Percentiles rank a stretch among this genome's conserved stretches.
Conservation (phyloP, 140 eudicot species). For the Stevia rebaudiana region DNA sequence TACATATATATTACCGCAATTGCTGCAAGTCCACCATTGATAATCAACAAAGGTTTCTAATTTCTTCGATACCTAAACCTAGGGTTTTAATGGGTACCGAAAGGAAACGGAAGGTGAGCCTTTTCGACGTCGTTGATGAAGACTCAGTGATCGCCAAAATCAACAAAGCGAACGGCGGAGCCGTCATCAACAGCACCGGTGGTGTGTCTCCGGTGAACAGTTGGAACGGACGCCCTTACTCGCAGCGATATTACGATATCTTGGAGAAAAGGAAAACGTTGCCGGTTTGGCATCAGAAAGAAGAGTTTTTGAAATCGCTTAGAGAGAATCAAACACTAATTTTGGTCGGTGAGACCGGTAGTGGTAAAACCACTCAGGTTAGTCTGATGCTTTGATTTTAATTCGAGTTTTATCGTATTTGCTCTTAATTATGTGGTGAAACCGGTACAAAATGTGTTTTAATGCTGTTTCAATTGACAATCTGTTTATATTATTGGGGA, state of each 20-base stretch:
- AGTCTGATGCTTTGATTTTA: background rate
- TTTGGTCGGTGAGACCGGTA: conserved; percentile 93
- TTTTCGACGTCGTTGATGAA: conserved; percentile 64
- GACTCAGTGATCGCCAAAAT: conserved; percentile 36
- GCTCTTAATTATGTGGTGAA: no score
- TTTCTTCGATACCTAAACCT: background rate
- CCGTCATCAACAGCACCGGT: background rate
- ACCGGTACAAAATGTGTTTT: no score
- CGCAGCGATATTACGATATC: conserved; percentile 63
- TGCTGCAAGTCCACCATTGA: background rate
- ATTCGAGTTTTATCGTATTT: background rate
- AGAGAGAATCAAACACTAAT: conserved; percentile 67
- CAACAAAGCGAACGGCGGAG: conserved; percentile 33
- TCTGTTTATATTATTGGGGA: background rate
- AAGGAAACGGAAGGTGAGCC: conserved; percentile 76
- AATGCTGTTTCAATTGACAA: background rate
- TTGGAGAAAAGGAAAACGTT: conserved; percentile 77
- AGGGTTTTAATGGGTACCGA: conserved; percentile 66
- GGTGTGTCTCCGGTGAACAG: conserved; percentile 34
- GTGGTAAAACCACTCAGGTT: conserved; percentile 99
- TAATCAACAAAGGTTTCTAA: background rate
- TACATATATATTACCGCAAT: background rate
- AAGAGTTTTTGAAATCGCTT: conserved; percentile 68
- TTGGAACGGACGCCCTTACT: conserved; percentile 68
- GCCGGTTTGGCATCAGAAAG: conserved; percentile 98